phyloP scores from a whole-genome alignment of 1,284 basidiomycete species.

The Cryptococcus sp. region DNA sequence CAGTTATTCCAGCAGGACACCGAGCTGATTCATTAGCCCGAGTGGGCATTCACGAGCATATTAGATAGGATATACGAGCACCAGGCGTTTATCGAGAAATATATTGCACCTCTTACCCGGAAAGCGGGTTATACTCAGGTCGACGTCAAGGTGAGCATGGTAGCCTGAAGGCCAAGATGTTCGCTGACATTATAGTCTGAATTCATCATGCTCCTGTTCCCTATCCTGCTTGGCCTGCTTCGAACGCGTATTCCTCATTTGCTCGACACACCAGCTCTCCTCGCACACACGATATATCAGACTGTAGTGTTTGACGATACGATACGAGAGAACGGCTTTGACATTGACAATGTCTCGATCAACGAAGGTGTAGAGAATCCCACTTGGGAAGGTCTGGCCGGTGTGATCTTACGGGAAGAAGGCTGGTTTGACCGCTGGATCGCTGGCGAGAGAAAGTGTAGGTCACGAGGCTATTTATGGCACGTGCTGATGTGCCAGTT shows the following conservation, averaged over 20 bases:
- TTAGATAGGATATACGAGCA: slow-evolving; percentile 78
- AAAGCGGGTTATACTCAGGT: slow-evolving; percentile 59
- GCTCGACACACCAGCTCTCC: slow-evolving; percentile 68
- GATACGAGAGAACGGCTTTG: slow-evolving; percentile 69
- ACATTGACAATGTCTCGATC: slow-evolving; percentile 49
- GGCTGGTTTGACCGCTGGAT: slow-evolving; percentile 92
- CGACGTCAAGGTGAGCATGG: slow-evolving; percentile 62
- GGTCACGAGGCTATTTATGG: too few species aligned
- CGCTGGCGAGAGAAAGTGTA: slow-evolving; percentile 76
- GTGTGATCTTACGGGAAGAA: slow-evolving; percentile 70
- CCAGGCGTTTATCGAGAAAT: slow-evolving; percentile 64
- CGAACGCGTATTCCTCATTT: slow-evolving; percentile 67
- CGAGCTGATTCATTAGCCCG: slow-evolving; percentile 59
- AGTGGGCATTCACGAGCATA: slow-evolving; percentile 94
- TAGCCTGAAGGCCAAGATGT: background rate
- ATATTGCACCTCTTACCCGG: slow-evolving; percentile 66
- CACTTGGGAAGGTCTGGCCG: slow-evolving; percentile 69
- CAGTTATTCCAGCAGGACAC: too few species aligned
- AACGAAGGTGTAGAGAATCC: slow-evolving; percentile 20
- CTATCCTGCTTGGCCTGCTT: slow-evolving; percentile 66
- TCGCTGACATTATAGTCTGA: slow-evolving; percentile 57
- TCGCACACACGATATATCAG: slow-evolving; percentile 94
- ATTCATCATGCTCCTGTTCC: slow-evolving; percentile 66
- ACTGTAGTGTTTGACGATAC: slow-evolving; percentile 80
- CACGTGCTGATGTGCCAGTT: slow-evolving; percentile 60